Percentiles rank a stretch among this genome's conserved stretches.
These are phyloP conservation scores for Schizothecium vesticola DNA, from an alignment of 495 filamentous ascomycete species.

Conservation along the genomic window DNA sequence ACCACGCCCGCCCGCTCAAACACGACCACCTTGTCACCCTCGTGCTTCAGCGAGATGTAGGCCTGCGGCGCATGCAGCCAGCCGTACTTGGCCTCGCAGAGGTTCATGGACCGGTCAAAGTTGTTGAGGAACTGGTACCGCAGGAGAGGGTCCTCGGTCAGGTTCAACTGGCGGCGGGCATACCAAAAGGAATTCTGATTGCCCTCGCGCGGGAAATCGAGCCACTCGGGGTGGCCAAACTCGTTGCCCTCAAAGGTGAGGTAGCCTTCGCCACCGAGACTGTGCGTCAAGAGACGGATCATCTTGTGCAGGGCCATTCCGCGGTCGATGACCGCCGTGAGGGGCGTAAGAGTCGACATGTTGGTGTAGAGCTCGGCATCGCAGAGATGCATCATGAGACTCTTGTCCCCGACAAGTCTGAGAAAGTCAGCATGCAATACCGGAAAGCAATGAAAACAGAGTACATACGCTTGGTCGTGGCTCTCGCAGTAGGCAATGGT, in stretches of 20 bases:
- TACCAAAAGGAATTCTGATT: conserved; percentile 98
- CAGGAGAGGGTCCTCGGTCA: conserved; percentile 77
- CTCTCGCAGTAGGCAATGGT: conserved; percentile 97
- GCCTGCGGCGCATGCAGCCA: conserved; percentile 88
- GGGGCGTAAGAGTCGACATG: conserved; percentile 80
- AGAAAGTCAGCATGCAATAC: neutral
- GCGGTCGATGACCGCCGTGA: conserved; percentile 86
- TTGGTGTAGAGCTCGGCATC: conserved; percentile 96
- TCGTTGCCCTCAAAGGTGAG: conserved; percentile 99
- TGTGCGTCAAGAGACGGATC: conserved; percentile 90
- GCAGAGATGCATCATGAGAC: conserved; percentile 95
- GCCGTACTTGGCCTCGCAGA: conserved; percentile 78
- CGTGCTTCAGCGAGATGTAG: conserved; percentile 89
- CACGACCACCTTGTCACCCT: conserved; percentile 88
- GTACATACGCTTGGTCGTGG: conserved; percentile 92
- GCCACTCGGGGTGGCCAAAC: conserved; percentile 98
- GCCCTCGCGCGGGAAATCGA: conserved; percentile 92
- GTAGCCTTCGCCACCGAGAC: conserved; percentile 92
- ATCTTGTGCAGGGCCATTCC: conserved; percentile 93
- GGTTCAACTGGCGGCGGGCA: conserved; percentile 88
- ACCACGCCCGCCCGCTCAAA: conserved; percentile 89
- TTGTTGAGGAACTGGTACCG: conserved; percentile 91
- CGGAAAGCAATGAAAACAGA: neutral
- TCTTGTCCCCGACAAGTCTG: conserved; percentile 94
- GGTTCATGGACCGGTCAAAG: conserved; percentile 90